Evolutionary conservation across 1,284 basidiomycete species (phyloP).

Genomic region (Trichosporon coremiiforme): DNA sequence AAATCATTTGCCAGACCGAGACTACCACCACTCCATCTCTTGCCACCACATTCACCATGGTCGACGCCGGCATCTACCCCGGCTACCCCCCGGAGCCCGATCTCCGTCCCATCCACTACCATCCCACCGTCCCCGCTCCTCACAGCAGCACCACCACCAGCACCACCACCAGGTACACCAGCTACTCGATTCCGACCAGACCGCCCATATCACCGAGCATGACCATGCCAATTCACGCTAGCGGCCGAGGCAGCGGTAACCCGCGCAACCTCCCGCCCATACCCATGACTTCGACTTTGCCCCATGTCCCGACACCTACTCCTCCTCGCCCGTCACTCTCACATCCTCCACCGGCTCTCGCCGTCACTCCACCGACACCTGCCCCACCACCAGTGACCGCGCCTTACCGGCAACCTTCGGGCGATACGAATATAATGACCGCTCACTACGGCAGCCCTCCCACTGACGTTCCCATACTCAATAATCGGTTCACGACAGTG

Average conservation of each 20-base stretch:
- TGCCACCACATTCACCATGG: not conserved
- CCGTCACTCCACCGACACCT: not conserved
- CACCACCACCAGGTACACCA: not conserved
- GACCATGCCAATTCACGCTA: conserved; percentile 4
- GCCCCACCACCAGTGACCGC: not conserved
- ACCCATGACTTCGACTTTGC: not conserved
- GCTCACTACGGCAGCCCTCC: not conserved
- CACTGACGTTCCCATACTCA: not conserved
- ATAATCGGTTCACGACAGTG: not conserved
- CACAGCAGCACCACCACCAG: too few relatives aligned
- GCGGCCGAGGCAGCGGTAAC: not conserved
- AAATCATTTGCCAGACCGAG: not conserved
- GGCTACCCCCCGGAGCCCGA: conserved; percentile 12
- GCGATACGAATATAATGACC: not conserved
- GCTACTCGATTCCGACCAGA: not conserved
- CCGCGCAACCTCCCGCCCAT: conserved; percentile 8
- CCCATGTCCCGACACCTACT: not conserved
- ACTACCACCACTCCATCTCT: not conserved
- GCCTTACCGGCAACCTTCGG: not conserved
- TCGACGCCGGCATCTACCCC: conserved; percentile 15
- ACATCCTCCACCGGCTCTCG: not conserved
- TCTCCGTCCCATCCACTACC: not conserved
- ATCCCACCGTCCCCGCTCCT: not conserved
- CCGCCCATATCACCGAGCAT: not conserved
- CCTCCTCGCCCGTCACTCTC: not conserved